Conservation (phyloP, 306 rosid genomes). For the Trifolium dubium region DNA sequence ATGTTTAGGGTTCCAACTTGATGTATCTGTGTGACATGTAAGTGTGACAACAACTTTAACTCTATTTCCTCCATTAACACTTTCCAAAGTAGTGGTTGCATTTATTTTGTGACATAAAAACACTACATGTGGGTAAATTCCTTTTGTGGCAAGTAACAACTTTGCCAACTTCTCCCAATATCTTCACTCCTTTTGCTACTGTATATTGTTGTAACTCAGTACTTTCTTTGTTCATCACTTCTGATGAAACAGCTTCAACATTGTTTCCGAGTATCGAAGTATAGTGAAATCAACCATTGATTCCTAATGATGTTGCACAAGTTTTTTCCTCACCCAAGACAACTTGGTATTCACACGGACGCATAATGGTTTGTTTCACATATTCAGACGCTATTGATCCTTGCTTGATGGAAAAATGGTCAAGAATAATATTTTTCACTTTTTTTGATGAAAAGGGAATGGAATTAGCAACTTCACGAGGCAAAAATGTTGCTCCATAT, state of each 20-base stretch:
- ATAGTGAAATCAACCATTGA: slow-evolving; percentile 76
- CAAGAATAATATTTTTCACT: slow-evolving; percentile 49
- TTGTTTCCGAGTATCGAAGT: slow-evolving; percentile 66
- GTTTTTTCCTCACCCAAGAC: slow-evolving; percentile 67
- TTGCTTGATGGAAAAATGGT: slow-evolving; percentile 51
- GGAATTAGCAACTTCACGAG: slow-evolving; percentile 52
- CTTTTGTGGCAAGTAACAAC: slow-evolving; percentile 63
- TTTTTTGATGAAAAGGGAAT: slow-evolving; percentile 75
- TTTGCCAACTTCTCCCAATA: slow-evolving; percentile 39
- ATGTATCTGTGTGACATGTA: too few relatives aligned
- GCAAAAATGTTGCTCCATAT: slow-evolving; percentile 48
- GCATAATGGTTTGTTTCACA: slow-evolving; percentile 53
- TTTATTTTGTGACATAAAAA: slow-evolving; percentile 71
- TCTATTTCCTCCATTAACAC: slow-evolving; percentile 67
- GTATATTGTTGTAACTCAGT: slow-evolving; percentile 52
- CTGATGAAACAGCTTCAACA: slow-evolving; percentile 61
- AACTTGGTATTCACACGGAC: slow-evolving; percentile 54
- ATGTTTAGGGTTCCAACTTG: too few relatives aligned
- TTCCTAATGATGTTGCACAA: slow-evolving; percentile 83
- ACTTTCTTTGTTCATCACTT: slow-evolving; percentile 52
- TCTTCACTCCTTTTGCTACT: slow-evolving; percentile 49
- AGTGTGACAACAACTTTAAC: slow-evolving; percentile 33
- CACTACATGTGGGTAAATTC: slow-evolving; percentile 71
- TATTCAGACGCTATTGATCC: slow-evolving; percentile 50
- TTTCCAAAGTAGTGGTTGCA: neutral